phyloP scores from a whole-genome alignment of 2,329 filamentous ascomycete species.

The Penicillium sp. region DNA sequence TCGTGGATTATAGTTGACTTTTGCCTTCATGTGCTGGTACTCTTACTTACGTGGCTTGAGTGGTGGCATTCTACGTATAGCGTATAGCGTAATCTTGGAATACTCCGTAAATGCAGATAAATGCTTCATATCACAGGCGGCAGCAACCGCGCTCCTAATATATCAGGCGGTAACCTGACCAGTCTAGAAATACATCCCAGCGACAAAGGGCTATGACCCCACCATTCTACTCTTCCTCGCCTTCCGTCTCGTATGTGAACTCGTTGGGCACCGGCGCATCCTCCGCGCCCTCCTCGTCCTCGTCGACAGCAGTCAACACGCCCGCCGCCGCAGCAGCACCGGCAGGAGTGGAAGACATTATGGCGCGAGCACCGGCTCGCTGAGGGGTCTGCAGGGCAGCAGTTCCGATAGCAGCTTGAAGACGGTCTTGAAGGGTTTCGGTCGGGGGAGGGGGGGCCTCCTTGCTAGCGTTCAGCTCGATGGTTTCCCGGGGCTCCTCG shows the following conservation, averaged over 20 bases:
- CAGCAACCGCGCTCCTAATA: constrained; percentile 15
- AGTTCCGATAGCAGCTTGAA: constrained; percentile 38
- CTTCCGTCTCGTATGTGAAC: constrained; percentile 46
- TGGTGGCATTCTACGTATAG: background rate
- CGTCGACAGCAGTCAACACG: constrained; percentile 80
- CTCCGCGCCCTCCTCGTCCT: constrained; percentile 52
- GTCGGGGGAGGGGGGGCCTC: constrained; percentile 40
- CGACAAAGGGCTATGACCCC: constrained; percentile 15
- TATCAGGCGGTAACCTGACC: constrained; percentile 30
- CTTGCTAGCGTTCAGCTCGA: constrained; percentile 93
- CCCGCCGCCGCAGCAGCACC: constrained; percentile 70
- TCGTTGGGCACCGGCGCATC: constrained; percentile 47
- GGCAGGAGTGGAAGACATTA: constrained; percentile 22
- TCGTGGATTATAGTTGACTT: background rate
- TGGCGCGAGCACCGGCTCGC: constrained; percentile 25
- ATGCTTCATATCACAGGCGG: constrained; percentile 23
- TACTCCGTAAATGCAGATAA: constrained; percentile 8
- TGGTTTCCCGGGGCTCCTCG: constrained; percentile 68
- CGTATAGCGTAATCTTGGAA: background rate
- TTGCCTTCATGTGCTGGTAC: background rate
- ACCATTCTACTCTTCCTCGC: constrained; percentile 29
- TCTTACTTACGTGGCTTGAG: background rate
- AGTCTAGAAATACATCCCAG: constrained; percentile 38
- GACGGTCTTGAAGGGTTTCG: constrained; percentile 43
- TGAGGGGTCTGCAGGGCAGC: constrained; percentile 33